Percentiles rank a stretch among this genome's conserved stretches.
Conservation (phyloP, 345 rosid species). For the Aethionema arabicum region DNA sequence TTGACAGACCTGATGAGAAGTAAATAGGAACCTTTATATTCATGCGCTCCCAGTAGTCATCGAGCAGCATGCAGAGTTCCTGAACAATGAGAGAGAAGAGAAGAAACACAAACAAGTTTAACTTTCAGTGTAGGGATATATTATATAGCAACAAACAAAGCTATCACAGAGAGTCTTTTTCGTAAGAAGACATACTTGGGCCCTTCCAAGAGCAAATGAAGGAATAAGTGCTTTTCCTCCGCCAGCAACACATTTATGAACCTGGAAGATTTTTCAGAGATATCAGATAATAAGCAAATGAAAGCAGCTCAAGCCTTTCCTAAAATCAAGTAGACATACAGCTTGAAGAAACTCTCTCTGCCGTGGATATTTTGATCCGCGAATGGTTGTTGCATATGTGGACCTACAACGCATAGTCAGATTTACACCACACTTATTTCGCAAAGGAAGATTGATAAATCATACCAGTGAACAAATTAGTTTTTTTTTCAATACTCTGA, state of each 20-base stretch:
- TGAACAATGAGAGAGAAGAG: slow-evolving; percentile 30
- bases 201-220: slow-evolving; percentile 97
- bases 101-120: slow-evolving; percentile 9
- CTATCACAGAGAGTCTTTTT: slow-evolving; percentile 1
- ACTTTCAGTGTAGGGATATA: background rate
- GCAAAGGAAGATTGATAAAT: background rate
- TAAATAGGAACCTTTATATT: slow-evolving; percentile 87
- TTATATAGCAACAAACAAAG: background rate
- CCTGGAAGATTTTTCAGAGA: slow-evolving; percentile 45
- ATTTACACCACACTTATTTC: slow-evolving; percentile 5
- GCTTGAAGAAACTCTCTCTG: slow-evolving; percentile 94
- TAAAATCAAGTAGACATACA: slow-evolving; percentile 53
- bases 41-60: slow-evolving; percentile 98
- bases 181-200: slow-evolving; percentile 61
- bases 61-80: slow-evolving; percentile 92
- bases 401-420: slow-evolving; percentile 51
- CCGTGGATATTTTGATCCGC: slow-evolving; percentile 86
- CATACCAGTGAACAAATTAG: slow-evolving; percentile 4
- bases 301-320: slow-evolving; percentile 4
- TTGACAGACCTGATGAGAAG: slow-evolving; percentile 81
- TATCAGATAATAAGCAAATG: slow-evolving; percentile 12
- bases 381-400: slow-evolving; percentile 88
- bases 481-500: slow-evolving; percentile 62
- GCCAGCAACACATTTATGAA: slow-evolving; percentile 81
- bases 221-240: slow-evolving; percentile 99